Evolutionary conservation across 148 eudicot species (phyloP).

Genomic region (Cornus suecica): DNA sequence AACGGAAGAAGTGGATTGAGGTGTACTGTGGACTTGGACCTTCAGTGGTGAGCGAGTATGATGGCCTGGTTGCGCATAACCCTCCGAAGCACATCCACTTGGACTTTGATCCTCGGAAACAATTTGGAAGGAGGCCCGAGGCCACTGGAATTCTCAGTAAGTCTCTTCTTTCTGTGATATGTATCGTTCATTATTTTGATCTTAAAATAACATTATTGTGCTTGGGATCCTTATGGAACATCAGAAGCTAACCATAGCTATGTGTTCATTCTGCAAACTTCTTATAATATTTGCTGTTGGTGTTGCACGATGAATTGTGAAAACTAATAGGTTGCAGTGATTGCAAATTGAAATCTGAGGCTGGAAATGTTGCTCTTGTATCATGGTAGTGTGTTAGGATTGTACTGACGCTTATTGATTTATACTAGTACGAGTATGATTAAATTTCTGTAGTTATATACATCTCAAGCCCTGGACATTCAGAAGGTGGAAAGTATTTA

Average conservation of each 20-base stretch:
- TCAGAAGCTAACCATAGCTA: background rate
- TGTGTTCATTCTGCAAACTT: background rate
- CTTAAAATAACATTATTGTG: background rate
- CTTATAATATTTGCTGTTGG: background rate
- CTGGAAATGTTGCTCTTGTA: background rate
- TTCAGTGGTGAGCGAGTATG: conserved; percentile 44
- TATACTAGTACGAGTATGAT: background rate
- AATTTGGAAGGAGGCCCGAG: conserved; percentile 24
- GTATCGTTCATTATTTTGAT: background rate
- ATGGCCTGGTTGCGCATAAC: conserved; percentile 35
- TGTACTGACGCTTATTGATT: background rate
- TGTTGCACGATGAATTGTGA: background rate
- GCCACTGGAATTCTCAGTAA: conserved; percentile 29
- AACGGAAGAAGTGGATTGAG: conserved; percentile 47
- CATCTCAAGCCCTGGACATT: background rate
- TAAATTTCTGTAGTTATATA: too few relatives aligned
- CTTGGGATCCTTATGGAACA: background rate
- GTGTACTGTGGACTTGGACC: conserved; percentile 36
- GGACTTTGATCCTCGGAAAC: conserved; percentile 32
- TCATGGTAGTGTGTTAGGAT: background rate
- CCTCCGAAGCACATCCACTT: conserved; percentile 27
- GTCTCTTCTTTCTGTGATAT: background rate
- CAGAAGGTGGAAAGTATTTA: background rate
- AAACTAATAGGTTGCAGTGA: background rate
- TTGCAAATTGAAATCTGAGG: background rate